A percentile compares a stretch with the other conserved stretches of the same genome.
Conservation (phyloP, 495 filamentous ascomycete species). For the Pyrenula aspistea region DNA sequence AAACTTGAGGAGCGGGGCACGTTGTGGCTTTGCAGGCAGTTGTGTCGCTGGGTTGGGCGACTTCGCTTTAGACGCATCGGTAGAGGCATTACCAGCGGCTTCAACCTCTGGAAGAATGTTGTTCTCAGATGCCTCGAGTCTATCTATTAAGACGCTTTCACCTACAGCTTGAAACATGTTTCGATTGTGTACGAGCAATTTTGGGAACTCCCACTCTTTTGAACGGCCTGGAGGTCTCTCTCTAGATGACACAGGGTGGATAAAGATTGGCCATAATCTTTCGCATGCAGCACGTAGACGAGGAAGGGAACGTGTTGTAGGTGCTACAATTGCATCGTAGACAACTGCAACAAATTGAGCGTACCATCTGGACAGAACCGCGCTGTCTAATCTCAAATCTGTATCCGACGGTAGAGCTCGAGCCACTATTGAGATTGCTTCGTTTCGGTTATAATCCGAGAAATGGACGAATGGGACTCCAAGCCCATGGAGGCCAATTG, state of each 20-base stretch:
- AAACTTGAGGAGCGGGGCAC: conserved; percentile 26
- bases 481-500: conserved; percentile 57
- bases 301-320: conserved; percentile 32
- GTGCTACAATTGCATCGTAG: conserved; percentile 28
- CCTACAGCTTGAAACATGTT: conserved; percentile 68
- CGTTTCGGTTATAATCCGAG: conserved; percentile 68
- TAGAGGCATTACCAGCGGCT: conserved; percentile 8
- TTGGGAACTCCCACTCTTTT: conserved; percentile 64
- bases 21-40: conserved; percentile 11
- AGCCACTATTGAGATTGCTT: conserved; percentile 63
- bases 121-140: conserved; percentile 27
- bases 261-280: conserved; percentile 73
- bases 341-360: conserved; percentile 29
- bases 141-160: conserved; percentile 58
- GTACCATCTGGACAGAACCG: conserved; percentile 21
- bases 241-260: conserved; percentile 30
- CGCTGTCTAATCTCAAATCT: conserved; percentile 18
- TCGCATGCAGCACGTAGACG: conserved; percentile 29
- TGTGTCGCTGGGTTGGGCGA: background rate
- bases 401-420: conserved; percentile 25
- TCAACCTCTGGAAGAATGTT: conserved; percentile 1
- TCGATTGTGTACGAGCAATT: conserved; percentile 62
- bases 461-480: conserved; percentile 75
- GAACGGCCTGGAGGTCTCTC: conserved; percentile 21
- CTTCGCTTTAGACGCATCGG: conserved; percentile 15